A percentile compares a stretch with the other conserved stretches of the same genome.
Conservation (phyloP, 192 early-diverging fungal species). For the Backusella mclennaniae region DNA sequence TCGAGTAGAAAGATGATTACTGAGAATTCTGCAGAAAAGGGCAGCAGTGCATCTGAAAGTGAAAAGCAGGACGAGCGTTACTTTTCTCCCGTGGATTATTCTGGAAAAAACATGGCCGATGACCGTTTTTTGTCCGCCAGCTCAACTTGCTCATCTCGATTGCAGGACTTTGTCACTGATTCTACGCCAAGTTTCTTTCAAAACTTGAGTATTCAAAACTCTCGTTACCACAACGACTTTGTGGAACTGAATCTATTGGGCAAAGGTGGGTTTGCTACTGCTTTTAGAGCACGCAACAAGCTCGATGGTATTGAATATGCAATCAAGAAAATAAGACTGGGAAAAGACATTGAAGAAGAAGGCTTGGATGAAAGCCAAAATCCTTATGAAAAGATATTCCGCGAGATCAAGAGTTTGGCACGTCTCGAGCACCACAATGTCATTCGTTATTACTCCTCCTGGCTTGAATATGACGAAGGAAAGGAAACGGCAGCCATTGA, state of each 20-base stretch:
- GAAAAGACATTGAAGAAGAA: conserved; percentile 33
- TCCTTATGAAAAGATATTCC: conserved; percentile 71
- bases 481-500: conserved; percentile 23
- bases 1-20: background rate
- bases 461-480: conserved; percentile 73
- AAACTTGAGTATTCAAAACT: conserved; percentile 50
- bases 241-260: conserved; percentile 76
- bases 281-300: conserved; percentile 79
- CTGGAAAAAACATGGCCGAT: background rate
- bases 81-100: background rate
- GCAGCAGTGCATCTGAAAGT: background rate
- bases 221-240: conserved; percentile 85
- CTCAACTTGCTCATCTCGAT: background rate
- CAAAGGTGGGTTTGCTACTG: conserved; percentile 90
- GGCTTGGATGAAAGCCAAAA: conserved; percentile 15
- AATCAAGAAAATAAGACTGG: conserved; percentile 80
- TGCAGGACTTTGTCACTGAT: background rate
- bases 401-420: conserved; percentile 90
- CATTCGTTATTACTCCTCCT: conserved; percentile 89
- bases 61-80: background rate
- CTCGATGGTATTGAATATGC: conserved; percentile 92
- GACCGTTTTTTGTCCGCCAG: background rate
- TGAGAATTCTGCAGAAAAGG: background rate
- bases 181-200: background rate
- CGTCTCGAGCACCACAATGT: conserved; percentile 86